phyloP scores from a whole-genome alignment of 768 basidiomycete species.

The Fistulinella prunicolor region DNA sequence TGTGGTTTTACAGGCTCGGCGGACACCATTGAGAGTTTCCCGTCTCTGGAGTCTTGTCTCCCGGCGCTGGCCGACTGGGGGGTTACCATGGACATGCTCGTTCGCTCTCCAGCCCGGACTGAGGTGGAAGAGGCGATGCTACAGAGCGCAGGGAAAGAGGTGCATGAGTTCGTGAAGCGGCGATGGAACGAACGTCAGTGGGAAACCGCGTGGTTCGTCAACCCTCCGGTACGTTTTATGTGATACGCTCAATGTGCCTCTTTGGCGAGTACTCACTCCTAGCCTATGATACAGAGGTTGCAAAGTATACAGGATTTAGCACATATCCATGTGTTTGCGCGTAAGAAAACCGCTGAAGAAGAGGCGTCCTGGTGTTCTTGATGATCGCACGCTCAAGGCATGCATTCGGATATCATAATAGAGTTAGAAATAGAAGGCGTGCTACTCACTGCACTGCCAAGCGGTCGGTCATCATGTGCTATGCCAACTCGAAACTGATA shows the following conservation, averaged over 20 bases:
- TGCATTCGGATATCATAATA: background rate
- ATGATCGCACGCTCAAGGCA: background rate
- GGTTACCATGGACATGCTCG: slow-evolving; percentile 57
- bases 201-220: slow-evolving; percentile 93
- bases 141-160: slow-evolving; percentile 50
- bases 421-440: slow-evolving; percentile 5
- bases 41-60: slow-evolving; percentile 52
- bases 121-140: slow-evolving; percentile 53
- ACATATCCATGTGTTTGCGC: slow-evolving; percentile 86
- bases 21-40: slow-evolving; percentile 57
- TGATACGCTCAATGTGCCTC: background rate
- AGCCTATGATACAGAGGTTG: slow-evolving; percentile 59
- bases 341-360: slow-evolving; percentile 41
- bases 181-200: slow-evolving; percentile 72
- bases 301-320: slow-evolving; percentile 81
- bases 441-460: background rate
- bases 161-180: slow-evolving; percentile 58
- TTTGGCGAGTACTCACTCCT: too few relatives aligned
- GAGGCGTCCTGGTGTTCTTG: slow-evolving; percentile 15
- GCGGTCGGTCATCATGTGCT: background rate
- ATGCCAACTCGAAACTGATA: too few relatives aligned
- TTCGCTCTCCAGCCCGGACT: slow-evolving; percentile 49
- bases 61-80: slow-evolving; percentile 70
- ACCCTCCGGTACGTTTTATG: slow-evolving; percentile 64
- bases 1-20: slow-evolving; percentile 75